A percentile compares a stretch with the other conserved stretches of the same genome.
Conservation (phyloP, 2,329 filamentous ascomycete species). For the Emergomyces pasteurianus region DNA sequence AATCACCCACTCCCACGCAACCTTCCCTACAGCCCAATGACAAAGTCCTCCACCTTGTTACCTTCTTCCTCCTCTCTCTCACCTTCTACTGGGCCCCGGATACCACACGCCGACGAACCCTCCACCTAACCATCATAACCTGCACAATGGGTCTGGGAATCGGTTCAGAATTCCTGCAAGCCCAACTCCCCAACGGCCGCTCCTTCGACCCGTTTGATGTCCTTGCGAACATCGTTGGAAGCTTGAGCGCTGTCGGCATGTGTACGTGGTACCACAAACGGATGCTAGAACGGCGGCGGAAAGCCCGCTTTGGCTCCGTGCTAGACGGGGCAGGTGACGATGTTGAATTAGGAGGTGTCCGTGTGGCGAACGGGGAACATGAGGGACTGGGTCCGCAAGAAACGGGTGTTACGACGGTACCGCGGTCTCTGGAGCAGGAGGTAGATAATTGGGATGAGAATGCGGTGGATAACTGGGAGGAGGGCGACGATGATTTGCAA, state of each 20-base stretch:
- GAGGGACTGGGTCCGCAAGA: constrained; percentile 43
- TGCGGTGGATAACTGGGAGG: constrained; percentile 52
- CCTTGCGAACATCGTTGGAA: constrained; percentile 74
- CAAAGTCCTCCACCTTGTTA: constrained; percentile 75
- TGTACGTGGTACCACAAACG: constrained; percentile 90
- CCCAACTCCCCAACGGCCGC: constrained; percentile 59
- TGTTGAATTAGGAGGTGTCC: constrained; percentile 22
- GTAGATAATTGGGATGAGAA: constrained; percentile 95
- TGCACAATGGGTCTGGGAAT: constrained; percentile 54
- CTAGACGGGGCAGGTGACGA: constrained; percentile 32
- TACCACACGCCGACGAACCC: constrained; percentile 68
- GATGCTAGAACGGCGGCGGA: constrained; percentile 79
- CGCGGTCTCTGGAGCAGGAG: constrained; percentile 57
- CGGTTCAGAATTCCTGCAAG: constrained; percentile 47
- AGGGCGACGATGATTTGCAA: constrained; percentile 21
- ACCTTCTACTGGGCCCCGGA: constrained; percentile 96
- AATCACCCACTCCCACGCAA: constrained; percentile 28
- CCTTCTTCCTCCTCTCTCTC: constrained; percentile 77
- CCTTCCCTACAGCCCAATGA: constrained; percentile 56
- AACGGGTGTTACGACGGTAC: constrained; percentile 44
- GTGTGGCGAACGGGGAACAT: constrained; percentile 33
- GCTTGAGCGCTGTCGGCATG: constrained; percentile 55
- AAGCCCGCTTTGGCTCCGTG: constrained; percentile 56
- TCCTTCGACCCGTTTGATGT: constrained; percentile 73
- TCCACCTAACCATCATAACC: constrained; percentile 70